Base-by-base conservation (phyloP, 148 eudicot species). In the Fagopyrum esculentum region DNA sequence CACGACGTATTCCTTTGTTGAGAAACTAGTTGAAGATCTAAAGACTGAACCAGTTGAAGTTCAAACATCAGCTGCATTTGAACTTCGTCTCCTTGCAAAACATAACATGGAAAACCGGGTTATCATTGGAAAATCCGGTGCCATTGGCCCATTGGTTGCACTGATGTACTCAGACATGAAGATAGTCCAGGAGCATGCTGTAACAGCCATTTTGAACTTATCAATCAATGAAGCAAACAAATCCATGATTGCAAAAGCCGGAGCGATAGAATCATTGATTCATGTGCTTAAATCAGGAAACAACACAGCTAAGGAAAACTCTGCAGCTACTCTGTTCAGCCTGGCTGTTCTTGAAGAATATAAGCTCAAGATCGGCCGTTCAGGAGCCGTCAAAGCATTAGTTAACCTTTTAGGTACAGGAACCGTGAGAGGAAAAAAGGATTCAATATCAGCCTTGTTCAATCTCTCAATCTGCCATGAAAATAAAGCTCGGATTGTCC, bases 381-480 rank as follows among this genome's bases (percentile, higher is more conserved):
- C 97, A 10, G 85, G 84, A 48, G 98, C 99, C 54, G 83, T 89
- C 60, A 90, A 85, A 81, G 84, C 87, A 6, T 80, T 95, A 86
- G 97, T 95, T 50, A 88, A 85, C 77, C 97, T 95, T 77, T 85
- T 95, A 50, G 88, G 83, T 4, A 79, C 76, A 0, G 98, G 99
- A 45, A 87, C 91, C 16, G 61, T 87, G 17, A 81, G 99, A 81
- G 99, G 98, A 15, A 95, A 90, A 77, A 95, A 95, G 79, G 99
- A 95, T 57, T 98, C 99, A 45, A 87, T 88, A 19, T 87, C 99
- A 30, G 97, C 99, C 44, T 83, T 95, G 78, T 95, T 89, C 82
- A 95, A 88, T 78, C 78, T 95, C 6, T 95, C 99, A 5, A 95
- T 95, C 59, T 92, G 81, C 75, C 99, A 95, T 69, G 98, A 95